A percentile compares a stretch with the other conserved stretches of the same genome.
Conservation (phyloP, 257 asterid genomes). For the Cordia subcordata region DNA sequence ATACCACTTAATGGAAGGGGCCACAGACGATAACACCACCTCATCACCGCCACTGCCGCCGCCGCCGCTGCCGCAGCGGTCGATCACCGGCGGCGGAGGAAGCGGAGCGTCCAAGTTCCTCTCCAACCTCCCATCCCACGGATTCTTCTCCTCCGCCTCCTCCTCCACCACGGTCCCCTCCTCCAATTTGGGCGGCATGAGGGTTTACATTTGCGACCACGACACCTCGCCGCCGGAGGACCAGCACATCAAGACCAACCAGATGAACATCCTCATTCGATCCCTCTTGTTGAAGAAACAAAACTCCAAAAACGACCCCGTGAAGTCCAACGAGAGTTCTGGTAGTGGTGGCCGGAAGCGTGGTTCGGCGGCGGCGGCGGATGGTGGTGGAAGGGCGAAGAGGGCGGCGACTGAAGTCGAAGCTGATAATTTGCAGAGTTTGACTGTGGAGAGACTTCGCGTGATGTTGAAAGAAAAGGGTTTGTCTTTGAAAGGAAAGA, state of each 20-base stretch:
- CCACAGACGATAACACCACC: not conserved
- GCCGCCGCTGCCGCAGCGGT: not conserved
- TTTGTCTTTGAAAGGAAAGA: constrained; percentile 62
- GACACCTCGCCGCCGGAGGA: constrained; percentile 82
- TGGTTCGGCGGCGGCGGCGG: not conserved
- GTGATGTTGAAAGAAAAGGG: constrained; percentile 65
- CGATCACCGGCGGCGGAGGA: not conserved
- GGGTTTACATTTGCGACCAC: constrained; percentile 72
- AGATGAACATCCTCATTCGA: constrained; percentile 66
- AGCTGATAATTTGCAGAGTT: constrained; percentile 32
- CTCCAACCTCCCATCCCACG: not conserved
- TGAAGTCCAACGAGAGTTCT: not conserved
- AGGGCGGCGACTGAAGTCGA: not conserved
- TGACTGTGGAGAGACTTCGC: constrained; percentile 72
- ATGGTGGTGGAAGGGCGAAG: not conserved
- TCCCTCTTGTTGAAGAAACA: constrained; percentile 69
- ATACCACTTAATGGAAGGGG: not conserved
- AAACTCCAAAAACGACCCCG: not conserved
- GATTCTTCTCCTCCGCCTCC: not conserved
- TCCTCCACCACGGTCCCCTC: constrained; percentile 61
- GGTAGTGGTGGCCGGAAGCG: not conserved
- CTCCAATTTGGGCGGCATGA: constrained; percentile 62
- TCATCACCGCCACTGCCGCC: not conserved
- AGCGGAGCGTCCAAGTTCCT: not conserved
- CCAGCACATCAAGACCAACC: constrained; percentile 74